Conservation (phyloP, 2,329 filamentous ascomycete species). For the Aspergillus tanneri region DNA sequence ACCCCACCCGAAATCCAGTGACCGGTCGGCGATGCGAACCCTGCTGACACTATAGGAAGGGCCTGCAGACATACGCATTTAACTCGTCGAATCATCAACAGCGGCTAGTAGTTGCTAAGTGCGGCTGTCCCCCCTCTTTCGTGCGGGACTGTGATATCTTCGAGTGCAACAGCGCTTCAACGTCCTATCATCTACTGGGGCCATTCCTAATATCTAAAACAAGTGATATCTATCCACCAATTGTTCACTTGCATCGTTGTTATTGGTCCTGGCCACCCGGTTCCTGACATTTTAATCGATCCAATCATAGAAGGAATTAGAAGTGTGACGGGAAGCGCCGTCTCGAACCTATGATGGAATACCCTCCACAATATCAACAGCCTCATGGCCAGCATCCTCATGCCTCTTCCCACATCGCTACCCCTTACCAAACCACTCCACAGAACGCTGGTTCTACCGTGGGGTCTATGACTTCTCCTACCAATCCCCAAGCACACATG, state of each 20-base stretch:
- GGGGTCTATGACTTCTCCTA: conserved; percentile 67
- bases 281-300: conserved; percentile 18
- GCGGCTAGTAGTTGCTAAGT: conserved; percentile 23
- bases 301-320: conserved; percentile 21
- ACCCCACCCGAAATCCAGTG: conserved; percentile 41
- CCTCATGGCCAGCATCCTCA: conserved; percentile 63
- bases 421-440: conserved; percentile 64
- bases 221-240: conserved; percentile 20
- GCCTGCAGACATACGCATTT: conserved; percentile 40
- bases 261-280: conserved; percentile 21
- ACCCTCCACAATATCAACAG: conserved; percentile 70
- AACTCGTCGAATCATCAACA: conserved; percentile 44
- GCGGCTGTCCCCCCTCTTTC: conserved; percentile 24
- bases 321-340: conserved; percentile 29
- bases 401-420: conserved; percentile 56
- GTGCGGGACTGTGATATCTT: conserved; percentile 28
- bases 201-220: conserved; percentile 11
- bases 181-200: conserved; percentile 23
- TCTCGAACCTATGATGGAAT: conserved; percentile 63
- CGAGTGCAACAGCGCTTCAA: conserved; percentile 23
- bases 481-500: conserved; percentile 66
- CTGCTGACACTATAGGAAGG: conserved; percentile 43
- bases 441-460: conserved; percentile 46
- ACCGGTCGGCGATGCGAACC: conserved; percentile 43
- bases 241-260: conserved; percentile 16